Evolutionary conservation across 2,329 filamentous ascomycete species (phyloP), one percentile per base, ranked within the genome.

Genomic region (Hypoxylon sp.): DNA sequence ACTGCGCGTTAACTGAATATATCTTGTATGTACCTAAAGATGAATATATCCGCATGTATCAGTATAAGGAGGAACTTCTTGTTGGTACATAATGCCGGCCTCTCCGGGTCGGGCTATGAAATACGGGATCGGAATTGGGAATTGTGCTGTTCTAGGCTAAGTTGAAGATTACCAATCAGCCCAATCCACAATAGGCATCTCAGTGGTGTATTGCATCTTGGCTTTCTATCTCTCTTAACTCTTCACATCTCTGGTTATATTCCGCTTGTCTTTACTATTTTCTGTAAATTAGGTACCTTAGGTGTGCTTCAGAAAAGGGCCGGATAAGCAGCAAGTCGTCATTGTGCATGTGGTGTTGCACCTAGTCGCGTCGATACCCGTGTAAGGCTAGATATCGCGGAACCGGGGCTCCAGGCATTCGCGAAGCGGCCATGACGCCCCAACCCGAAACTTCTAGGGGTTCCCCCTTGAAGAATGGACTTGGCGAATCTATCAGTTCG

Each of bases 111-210:
- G n/a, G n/a, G n/a, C n/a, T n/a, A n/a, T n/a, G n/a, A n/a, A n/a
- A n/a, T n/a, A n/a, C n/a, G n/a, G n/a, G n/a, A n/a, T n/a, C n/a
- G 30, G 30, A 33, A 33, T 12, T 24, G 16, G 49, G 33, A 45
- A 53, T 58, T 36, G 18, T 22, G 28, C 51, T 24, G 11, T 36
- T 36, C 30, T 33, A 58, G 45, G 54, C 28, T 20, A 42, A 24
- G 5, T 11, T 46, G 14, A n/a, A n/a, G 61, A 56, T 64, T 68
- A 65, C 62, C 58, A 68, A 67, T 67, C 65, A 32, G 22, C 48
- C 48, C 38, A 63, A 57, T 57, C 45, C 46, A 26, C 18, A 61
- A 51, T 38, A 59, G 32, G 52, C 50, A 60, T 46, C 51, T 57
- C 20, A 20, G 26, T 56, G 33, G 60, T 65, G 46, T 50, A 46